Evolutionary conservation across 352 stramenopile species (phyloP).

Genomic region (Phytopythium montanum): DNA sequence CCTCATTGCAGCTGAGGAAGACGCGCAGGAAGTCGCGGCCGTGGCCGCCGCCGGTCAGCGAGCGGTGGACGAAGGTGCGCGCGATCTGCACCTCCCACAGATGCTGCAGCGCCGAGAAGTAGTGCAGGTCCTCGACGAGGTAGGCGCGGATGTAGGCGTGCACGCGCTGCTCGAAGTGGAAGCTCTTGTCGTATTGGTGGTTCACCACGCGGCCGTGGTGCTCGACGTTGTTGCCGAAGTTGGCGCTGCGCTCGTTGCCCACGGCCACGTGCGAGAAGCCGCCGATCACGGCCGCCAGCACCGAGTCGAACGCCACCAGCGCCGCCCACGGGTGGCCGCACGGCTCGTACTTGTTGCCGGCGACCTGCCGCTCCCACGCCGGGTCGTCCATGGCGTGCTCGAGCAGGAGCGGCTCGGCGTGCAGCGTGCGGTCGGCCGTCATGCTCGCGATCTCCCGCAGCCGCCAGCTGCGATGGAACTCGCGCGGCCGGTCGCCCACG

Average conservation of each 20-base stretch:
- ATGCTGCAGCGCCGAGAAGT: conserved; percentile 40
- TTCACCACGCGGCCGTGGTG: conserved; percentile 31
- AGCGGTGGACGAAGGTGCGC: conserved; percentile 24
- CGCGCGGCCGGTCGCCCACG: conserved; percentile 27
- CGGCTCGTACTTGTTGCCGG: conserved; percentile 21
- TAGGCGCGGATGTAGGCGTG: conserved; percentile 36
- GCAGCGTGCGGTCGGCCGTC: conserved; percentile 17
- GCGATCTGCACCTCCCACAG: conserved; percentile 45
- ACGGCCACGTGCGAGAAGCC: conserved; percentile 31
- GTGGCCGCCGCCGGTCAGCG: conserved; percentile 13
- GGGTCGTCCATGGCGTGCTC: conserved; percentile 32
- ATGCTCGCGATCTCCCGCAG: conserved; percentile 27
- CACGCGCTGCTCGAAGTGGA: conserved; percentile 26
- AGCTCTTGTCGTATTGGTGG: conserved; percentile 51
- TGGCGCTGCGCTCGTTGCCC: conserved; percentile 37
- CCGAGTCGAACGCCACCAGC: conserved; percentile 35
- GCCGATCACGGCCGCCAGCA: conserved; percentile 24
- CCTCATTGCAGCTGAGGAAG: conserved; percentile 45
- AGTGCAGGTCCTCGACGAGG: conserved; percentile 31
- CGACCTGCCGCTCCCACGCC: conserved; percentile 23
- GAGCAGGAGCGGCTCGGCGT: conserved; percentile 15
- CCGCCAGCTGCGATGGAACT: conserved; percentile 31
- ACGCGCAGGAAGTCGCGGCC: conserved; percentile 25
- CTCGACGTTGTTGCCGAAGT: conserved; percentile 34
- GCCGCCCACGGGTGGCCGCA: conserved; percentile 34